Evolutionary conservation across 345 rosid genomes (phyloP).

Genomic region (Citrus inodora): DNA sequence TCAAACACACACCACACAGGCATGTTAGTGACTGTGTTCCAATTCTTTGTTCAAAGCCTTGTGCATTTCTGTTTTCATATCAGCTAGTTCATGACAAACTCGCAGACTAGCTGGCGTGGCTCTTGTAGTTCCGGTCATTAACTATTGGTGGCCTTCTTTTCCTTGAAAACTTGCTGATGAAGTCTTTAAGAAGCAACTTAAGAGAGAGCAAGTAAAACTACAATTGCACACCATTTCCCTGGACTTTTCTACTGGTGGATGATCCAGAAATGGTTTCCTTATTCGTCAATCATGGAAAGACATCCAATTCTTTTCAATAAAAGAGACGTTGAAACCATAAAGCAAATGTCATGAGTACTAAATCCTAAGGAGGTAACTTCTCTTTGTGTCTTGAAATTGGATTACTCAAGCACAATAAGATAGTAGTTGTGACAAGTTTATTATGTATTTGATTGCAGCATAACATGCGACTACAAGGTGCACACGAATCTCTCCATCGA

Average conservation of each 20-base stretch:
- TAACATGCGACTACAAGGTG: slow-evolving; percentile 42
- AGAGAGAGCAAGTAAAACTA: slow-evolving; percentile 35
- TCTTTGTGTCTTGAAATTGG: background rate
- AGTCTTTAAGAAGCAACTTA: slow-evolving; percentile 31
- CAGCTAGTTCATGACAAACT: too few species aligned
- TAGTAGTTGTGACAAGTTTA: background rate
- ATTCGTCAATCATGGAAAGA: slow-evolving; percentile 26
- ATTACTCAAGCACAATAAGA: background rate
- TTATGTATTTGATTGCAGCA: slow-evolving; percentile 15
- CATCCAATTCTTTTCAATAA: slow-evolving; percentile 26
- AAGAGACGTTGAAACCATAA: slow-evolving; percentile 29
- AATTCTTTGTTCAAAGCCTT: background rate
- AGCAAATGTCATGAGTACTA: slow-evolving; percentile 29
- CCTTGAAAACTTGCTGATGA: slow-evolving; percentile 34
- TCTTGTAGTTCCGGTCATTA: slow-evolving; percentile 43
- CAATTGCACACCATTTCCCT: slow-evolving; percentile 46
- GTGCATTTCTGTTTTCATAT: too few species aligned
- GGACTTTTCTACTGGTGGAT: slow-evolving; percentile 56
- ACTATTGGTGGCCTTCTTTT: slow-evolving; percentile 59
- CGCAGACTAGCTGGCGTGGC: slow-evolving; percentile 52
- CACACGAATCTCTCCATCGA: slow-evolving; percentile 25
- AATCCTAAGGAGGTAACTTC: slow-evolving; percentile 31
- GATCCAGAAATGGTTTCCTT: slow-evolving; percentile 53
- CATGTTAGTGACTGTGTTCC: background rate
- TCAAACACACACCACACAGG: slow-evolving; percentile 59